These are phyloP conservation scores for Prosopis cineraria DNA, from an alignment of 306 rosid genomes.

Conservation along the genomic window DNA sequence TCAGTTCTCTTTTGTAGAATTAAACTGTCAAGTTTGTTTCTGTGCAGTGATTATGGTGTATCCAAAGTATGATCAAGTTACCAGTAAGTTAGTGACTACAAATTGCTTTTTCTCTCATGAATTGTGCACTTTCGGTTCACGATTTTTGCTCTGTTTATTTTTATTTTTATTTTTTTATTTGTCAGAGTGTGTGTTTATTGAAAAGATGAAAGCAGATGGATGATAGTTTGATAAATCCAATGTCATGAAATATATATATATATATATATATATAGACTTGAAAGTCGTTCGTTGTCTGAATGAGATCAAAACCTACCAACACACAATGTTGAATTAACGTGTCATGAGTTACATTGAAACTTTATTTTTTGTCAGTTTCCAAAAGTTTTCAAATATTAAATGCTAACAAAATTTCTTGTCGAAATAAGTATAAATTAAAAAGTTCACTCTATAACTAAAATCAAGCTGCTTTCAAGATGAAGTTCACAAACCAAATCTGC, in stretches of 20 bases:
- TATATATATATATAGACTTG: background rate
- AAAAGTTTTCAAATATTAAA: background rate
- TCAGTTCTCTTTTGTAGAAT: constrained; percentile 19
- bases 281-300: background rate
- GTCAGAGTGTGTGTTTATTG: background rate
- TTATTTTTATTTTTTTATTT: background rate
- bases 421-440: background rate
- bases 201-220: background rate
- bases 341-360: background rate
- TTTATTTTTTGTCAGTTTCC: background rate
- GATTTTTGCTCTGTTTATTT: background rate
- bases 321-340: background rate
- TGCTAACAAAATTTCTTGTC: background rate
- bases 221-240: background rate
- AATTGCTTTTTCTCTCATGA: background rate
- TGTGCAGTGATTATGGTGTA: background rate
- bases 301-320: background rate
- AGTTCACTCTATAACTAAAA: background rate
- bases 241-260: no score
- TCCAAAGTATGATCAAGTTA: background rate
- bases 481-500: background rate
- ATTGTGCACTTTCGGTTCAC: background rate
- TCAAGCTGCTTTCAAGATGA: background rate
- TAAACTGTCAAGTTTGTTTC: background rate
- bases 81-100: background rate